Percentiles rank a stretch among this genome's conserved stretches.
Evolutionary conservation across 768 basidiomycete species (phyloP).

Genomic region (Hericium rajendrae): DNA sequence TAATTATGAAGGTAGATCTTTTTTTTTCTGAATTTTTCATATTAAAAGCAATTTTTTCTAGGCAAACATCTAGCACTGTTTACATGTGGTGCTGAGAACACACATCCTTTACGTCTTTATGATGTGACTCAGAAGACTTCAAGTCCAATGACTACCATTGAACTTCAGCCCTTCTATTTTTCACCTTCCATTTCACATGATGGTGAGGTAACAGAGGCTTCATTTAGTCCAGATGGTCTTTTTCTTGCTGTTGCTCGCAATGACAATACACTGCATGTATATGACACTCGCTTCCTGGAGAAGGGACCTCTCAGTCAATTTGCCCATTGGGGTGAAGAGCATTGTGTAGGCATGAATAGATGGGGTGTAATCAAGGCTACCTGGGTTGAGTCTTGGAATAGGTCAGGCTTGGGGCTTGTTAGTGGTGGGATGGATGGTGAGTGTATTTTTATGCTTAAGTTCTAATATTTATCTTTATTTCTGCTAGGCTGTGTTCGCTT

Average conservation of each 20-base stretch:
- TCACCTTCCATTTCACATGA: not conserved
- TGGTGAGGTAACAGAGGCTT: slow-evolving; percentile 8
- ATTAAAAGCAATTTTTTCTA: not conserved
- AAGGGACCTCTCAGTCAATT: slow-evolving; percentile 3
- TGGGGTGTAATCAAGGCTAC: slow-evolving; percentile 10
- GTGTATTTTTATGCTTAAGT: not conserved
- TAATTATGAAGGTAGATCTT: slow-evolving; percentile 5
- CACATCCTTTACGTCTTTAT: slow-evolving; percentile 6
- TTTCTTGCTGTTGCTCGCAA: slow-evolving; percentile 11
- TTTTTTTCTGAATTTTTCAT: not conserved
- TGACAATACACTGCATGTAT: slow-evolving; percentile 11
- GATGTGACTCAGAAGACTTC: slow-evolving; percentile 7
- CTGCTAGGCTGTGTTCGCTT: slow-evolving; percentile 10
- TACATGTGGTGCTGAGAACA: not conserved
- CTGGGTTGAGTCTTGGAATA: slow-evolving; percentile 12
- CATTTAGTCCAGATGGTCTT: slow-evolving; percentile 11
- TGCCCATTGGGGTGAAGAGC: slow-evolving; percentile 11
- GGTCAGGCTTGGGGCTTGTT: slow-evolving; percentile 6
- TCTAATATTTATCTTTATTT: not conserved
- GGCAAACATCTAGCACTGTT: slow-evolving; percentile 8
- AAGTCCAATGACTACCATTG: not conserved
- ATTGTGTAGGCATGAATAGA: not conserved
- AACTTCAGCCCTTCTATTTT: not conserved
- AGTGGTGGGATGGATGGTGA: slow-evolving; percentile 13
- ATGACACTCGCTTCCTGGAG: slow-evolving; percentile 12